A percentile compares a stretch with the other conserved stretches of the same genome.
These are phyloP conservation scores for Symbiotaphrina buchneri DNA, from an alignment of 495 filamentous ascomycete species.

Conservation along the genomic window DNA sequence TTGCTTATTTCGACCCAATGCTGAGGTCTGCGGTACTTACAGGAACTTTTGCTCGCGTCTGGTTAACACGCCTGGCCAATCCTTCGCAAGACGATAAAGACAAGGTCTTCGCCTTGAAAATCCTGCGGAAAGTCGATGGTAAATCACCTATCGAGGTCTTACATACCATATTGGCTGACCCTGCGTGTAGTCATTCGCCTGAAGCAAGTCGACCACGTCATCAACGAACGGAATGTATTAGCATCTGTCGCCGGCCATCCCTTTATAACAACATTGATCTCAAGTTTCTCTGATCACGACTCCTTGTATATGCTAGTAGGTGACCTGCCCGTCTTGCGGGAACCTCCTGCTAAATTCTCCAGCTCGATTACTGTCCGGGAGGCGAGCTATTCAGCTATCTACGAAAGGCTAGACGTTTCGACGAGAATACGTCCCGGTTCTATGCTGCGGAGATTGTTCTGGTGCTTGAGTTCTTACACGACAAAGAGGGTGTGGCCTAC, in stretches of 20 bases:
- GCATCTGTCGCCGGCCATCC: conserved; percentile 77
- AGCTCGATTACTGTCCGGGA: conserved; percentile 80
- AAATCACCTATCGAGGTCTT: conserved; percentile 3
- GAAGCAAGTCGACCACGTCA: conserved; percentile 95
- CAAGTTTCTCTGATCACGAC: conserved; percentile 75
- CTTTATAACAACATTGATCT: conserved; percentile 81
- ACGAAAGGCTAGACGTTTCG: conserved; percentile 64
- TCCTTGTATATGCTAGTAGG: conserved; percentile 79
- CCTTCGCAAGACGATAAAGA: conserved; percentile 27
- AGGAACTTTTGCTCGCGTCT: conserved; percentile 94
- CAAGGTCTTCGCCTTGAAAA: conserved; percentile 82
- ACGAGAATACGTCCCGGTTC: conserved; percentile 67
- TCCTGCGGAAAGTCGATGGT: conserved; percentile 74
- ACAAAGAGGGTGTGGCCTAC: conserved; percentile 71
- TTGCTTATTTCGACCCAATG: conserved; percentile 5
- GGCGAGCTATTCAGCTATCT: conserved; percentile 93
- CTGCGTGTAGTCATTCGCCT: conserved; percentile 58
- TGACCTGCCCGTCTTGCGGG: conserved; percentile 2
- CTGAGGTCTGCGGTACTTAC: conserved; percentile 13
- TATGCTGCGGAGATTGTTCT: conserved; percentile 92
- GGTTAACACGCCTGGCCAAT: conserved; percentile 41
- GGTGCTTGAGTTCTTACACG: conserved; percentile 82
- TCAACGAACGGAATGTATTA: conserved; percentile 76
- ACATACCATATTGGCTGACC: conserved; percentile 5
- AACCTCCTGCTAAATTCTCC: conserved; percentile 3